Evolutionary conservation across 345 rosid genomes (phyloP).

Genomic region (Heritiera fomes): DNA sequence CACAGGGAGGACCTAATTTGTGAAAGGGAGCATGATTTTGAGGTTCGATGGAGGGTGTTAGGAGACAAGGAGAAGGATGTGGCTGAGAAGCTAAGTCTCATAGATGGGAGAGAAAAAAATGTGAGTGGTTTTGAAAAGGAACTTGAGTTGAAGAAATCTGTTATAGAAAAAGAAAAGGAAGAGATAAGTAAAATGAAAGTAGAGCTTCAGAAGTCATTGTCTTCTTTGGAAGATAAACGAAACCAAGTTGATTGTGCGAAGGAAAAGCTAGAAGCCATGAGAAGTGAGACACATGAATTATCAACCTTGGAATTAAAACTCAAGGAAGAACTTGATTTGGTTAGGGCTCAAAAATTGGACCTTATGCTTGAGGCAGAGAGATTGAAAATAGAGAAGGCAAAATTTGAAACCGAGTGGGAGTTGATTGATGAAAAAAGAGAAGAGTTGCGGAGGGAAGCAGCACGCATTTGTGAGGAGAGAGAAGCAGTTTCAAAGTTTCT

Average conservation of each 20-base stretch:
- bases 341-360: conserved; percentile 81
- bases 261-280: conserved; percentile 72
- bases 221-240: conserved; percentile 65
- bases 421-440: conserved; percentile 88
- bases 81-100: conserved; percentile 44
- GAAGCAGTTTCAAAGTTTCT: conserved; percentile 61
- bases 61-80: conserved; percentile 73
- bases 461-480: conserved; percentile 59
- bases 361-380: conserved; percentile 75
- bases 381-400: conserved; percentile 70
- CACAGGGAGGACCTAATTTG: conserved; percentile 61
- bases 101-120: conserved; percentile 64
- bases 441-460: conserved; percentile 64
- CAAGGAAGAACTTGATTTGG: conserved; percentile 85
- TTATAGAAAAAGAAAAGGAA: conserved; percentile 62
- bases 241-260: conserved; percentile 64
- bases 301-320: conserved; percentile 79
- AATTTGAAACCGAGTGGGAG: conserved; percentile 95
- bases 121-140: conserved; percentile 55
- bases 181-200: conserved; percentile 53
- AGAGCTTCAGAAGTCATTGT: conserved; percentile 64
- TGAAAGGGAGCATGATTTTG: conserved; percentile 87
- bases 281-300: conserved; percentile 70
- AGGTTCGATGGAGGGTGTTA: conserved; percentile 56
- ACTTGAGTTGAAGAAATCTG: conserved; percentile 38